Evolutionary conservation across 202 grass and related monocot genomes (phyloP).

Genomic region (Tripidium arundinaceum): DNA sequence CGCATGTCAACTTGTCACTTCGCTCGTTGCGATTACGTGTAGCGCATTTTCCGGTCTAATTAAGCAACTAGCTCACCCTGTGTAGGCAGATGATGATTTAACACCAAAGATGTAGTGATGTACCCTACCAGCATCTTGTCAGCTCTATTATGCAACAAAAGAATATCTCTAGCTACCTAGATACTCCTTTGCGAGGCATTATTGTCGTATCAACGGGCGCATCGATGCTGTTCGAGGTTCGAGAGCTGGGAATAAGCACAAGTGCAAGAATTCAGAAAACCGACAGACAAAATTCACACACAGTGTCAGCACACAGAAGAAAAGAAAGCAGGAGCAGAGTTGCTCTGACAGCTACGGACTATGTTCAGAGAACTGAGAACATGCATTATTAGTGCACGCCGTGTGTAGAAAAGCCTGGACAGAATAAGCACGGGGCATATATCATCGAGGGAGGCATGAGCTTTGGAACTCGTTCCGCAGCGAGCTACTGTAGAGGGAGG

Average conservation of each 20-base stretch:
- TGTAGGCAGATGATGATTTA: constrained; percentile 16
- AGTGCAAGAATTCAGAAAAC: constrained; percentile 8
- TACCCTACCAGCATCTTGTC: constrained; percentile 15
- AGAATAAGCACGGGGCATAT: constrained; percentile 54
- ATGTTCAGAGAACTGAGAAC: constrained; percentile 23
- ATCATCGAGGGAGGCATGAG: constrained; percentile 22
- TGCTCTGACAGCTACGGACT: constrained; percentile 21
- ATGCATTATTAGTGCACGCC: constrained; percentile 20
- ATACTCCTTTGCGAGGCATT: constrained; percentile 34
- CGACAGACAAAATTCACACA: constrained; percentile 19
- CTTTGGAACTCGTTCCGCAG: constrained; percentile 24
- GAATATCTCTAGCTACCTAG: constrained; percentile 21
- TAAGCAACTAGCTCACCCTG: neutral
- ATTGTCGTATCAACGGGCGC: constrained; percentile 29
- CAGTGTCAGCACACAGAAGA: constrained; percentile 1
- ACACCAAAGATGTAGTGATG: neutral
- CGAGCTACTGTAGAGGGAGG: neutral
- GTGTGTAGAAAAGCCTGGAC: constrained; percentile 41
- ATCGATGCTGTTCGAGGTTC: constrained; percentile 33
- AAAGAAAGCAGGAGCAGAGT: neutral
- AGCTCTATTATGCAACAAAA: constrained; percentile 25
- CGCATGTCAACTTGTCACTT: constrained; percentile 24
- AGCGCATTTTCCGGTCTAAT: constrained; percentile 22
- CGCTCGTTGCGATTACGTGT: constrained; percentile 25
- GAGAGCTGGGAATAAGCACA: constrained; percentile 25